A percentile compares a stretch with the other conserved stretches of the same genome.
These are phyloP conservation scores for Vararia minispora DNA, from an alignment of 768 basidiomycete species.

Conservation along the genomic window DNA sequence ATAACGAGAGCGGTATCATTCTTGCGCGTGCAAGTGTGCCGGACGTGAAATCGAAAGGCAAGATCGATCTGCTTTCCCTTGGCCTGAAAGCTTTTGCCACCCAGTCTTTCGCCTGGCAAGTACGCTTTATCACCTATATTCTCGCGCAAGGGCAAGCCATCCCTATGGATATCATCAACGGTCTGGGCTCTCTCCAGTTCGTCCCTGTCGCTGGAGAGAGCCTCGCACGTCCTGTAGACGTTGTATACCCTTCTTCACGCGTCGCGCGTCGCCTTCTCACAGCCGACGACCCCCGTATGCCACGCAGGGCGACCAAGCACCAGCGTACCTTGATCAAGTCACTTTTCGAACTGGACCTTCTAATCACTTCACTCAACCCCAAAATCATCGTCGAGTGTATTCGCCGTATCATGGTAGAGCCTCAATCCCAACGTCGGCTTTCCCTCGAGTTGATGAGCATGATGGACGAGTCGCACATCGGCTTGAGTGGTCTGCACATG, in stretches of 20 bases:
- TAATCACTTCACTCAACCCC: neutral
- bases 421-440: too few relatives aligned
- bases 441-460: too few relatives aligned
- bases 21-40: too few relatives aligned
- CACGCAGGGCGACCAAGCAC: too few relatives aligned
- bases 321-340: neutral
- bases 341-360: neutral
- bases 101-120: neutral
- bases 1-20: too few relatives aligned
- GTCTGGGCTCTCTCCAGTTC: neutral
- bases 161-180: neutral
- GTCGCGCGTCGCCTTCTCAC: neutral
- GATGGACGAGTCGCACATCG: too few relatives aligned
- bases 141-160: neutral
- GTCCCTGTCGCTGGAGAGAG: constrained; percentile 2
- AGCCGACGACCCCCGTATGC: too few relatives aligned
- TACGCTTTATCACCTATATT: neutral
- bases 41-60: neutral
- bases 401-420: too few relatives aligned
- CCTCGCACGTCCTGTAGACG: neutral
- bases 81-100: too few relatives aligned
- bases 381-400: constrained; percentile 2
- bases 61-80: neutral
- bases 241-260: neutral
- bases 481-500: too few relatives aligned